These are phyloP conservation scores for Solanum aculeatissimum DNA, from an alignment of 305 asterid species.

Conservation along the genomic window DNA sequence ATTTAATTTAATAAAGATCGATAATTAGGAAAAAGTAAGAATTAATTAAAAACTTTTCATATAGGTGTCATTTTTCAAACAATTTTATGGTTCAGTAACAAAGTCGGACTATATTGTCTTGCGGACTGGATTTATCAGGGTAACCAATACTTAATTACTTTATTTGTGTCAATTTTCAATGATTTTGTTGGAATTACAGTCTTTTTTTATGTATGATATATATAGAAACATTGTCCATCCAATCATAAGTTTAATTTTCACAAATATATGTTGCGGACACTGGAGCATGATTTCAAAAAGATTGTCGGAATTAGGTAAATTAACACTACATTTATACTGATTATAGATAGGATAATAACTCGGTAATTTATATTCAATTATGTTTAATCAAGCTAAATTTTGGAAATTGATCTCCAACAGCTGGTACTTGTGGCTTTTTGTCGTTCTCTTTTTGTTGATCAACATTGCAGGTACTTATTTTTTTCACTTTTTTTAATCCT, in stretches of 20 bases:
- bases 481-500: background rate
- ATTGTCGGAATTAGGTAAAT: constrained; percentile 73
- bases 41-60: background rate
- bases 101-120: constrained; percentile 72
- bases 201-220: background rate
- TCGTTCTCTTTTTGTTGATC: constrained; percentile 60
- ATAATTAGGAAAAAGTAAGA: background rate
- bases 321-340: background rate
- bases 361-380: background rate
- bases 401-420: constrained; percentile 30
- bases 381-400: background rate
- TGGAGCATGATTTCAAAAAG: constrained; percentile 71
- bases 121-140: constrained; percentile 70
- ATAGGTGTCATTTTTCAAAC: constrained; percentile 80
- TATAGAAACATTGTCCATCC: constrained; percentile 56
- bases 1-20: background rate
- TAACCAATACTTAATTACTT: constrained; percentile 5
- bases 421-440: constrained; percentile 86
- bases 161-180: background rate
- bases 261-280: constrained; percentile 58
- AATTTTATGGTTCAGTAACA: constrained; percentile 75
- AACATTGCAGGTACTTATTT: constrained; percentile 55
- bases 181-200: background rate
- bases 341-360: background rate
- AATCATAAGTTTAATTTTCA: constrained; percentile 48